Evolutionary conservation across 148 eudicot genomes (phyloP), one percentile per base, ranked within the genome.

Genomic region (Rhododendron molle): DNA sequence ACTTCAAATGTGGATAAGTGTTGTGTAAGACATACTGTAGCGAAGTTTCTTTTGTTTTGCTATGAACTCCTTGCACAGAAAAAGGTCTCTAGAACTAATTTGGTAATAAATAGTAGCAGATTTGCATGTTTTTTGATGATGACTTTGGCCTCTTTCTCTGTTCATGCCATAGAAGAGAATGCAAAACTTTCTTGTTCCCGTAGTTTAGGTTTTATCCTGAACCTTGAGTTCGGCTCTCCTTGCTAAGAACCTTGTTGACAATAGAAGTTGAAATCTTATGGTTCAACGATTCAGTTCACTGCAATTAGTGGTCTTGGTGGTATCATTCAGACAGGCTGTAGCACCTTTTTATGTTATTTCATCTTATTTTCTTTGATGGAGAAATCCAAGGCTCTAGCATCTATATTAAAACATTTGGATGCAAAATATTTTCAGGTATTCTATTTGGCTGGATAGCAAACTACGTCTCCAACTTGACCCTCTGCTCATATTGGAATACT

Each of bases 371-470:
- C 74, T 69, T 30, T 71, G 76, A 71, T 13, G 13, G 32, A 30
- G 40, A 71, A 71, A 71, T 71, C 34, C 36, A 69, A 69, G 74
- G 34, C 36, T 69, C 36, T 28, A 69, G 34, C 15, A 69, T 47
- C 80, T 20, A 43, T 23, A 16, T 7, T 85, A 49, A 65, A 81
- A 62, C n/a, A 47, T 62, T 3, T 52, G 52, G 74, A 56, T 83
- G 40, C 43, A 78, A 78, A 56, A 65, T 83, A 83, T 88, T 85
- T 77, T 72, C 91, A 95, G 99, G 91, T 97, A 97, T 87, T 97
- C 99, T 26, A 94, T 97, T 84, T 97, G 99, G 99, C 85, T 97
- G 89, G 99, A 97, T 88, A 97, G 99, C 90, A 95, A 97, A 91
- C 85, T 97, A 76, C 98, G 99, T 60, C 98, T 97, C 58, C 98